These are phyloP conservation scores for Auricularia sp. DNA, from an alignment of 768 basidiomycete genomes.

Conservation along the genomic window DNA sequence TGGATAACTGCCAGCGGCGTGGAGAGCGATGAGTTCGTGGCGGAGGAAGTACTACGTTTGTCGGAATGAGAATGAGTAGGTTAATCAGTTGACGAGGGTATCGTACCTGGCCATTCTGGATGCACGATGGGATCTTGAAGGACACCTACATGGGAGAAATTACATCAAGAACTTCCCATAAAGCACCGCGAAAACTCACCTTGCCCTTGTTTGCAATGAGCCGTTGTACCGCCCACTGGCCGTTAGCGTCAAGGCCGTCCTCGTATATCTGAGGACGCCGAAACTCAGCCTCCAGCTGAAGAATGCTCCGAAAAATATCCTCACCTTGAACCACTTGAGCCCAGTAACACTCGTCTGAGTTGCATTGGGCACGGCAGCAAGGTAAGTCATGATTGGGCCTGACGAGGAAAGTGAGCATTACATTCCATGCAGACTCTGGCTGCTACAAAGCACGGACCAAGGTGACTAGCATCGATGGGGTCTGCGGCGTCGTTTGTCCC, in stretches of 20 bases:
- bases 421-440: slow-evolving; percentile 20
- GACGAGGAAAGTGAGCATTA: neutral
- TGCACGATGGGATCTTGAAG: slow-evolving; percentile 39
- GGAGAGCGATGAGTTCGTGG: slow-evolving; percentile 45
- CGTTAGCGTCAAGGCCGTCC: slow-evolving; percentile 14
- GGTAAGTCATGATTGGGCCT: slow-evolving; percentile 13
- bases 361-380: slow-evolving; percentile 37
- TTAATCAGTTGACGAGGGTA: neutral
- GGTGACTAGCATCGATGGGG: slow-evolving; percentile 41
- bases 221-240: slow-evolving; percentile 37
- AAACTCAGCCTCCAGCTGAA: too few relatives aligned
- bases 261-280: slow-evolving; percentile 27
- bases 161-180: too few relatives aligned
- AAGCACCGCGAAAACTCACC: neutral
- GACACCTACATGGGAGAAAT: slow-evolving; percentile 18
- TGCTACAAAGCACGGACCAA: slow-evolving; percentile 42
- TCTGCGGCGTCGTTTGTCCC: slow-evolving; percentile 38
- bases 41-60: slow-evolving; percentile 35
- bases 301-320: too few relatives aligned
- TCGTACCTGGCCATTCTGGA: slow-evolving; percentile 24
- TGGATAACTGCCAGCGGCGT: slow-evolving; percentile 35
- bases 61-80: neutral
- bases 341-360: slow-evolving; percentile 37
- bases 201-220: slow-evolving; percentile 41
- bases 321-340: slow-evolving; percentile 39